Evolutionary conservation across 148 eudicot genomes (phyloP).

Genomic region (Camellia sinensis): DNA sequence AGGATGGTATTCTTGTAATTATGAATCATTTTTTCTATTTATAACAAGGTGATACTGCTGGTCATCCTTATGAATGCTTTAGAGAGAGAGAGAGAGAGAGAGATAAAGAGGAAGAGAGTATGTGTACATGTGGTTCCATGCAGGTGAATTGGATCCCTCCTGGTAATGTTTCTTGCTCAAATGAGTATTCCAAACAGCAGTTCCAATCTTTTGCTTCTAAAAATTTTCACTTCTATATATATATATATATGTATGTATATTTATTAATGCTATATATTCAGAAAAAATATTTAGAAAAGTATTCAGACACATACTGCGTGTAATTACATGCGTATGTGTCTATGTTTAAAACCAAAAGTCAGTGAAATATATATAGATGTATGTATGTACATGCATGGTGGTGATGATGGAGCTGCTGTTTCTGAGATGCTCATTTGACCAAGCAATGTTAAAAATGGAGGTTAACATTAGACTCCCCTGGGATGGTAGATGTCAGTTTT

Average conservation of each 20-base stretch:
- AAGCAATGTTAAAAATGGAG: conserved; percentile 19
- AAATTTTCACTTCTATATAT: not conserved
- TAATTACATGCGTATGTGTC: not conserved
- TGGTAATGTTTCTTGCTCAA: conserved; percentile 35
- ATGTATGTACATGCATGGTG: no score
- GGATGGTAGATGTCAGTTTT: not conserved
- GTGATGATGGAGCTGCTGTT: not conserved
- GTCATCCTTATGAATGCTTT: no score
- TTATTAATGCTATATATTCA: no score
- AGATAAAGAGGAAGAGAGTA: conserved; percentile 12
- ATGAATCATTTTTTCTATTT: no score
- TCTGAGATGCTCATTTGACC: conserved; percentile 35
- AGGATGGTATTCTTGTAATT: no score
- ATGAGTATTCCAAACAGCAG: conserved; percentile 27
- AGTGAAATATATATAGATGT: no score
- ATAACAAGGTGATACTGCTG: no score
- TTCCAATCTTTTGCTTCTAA: not conserved
- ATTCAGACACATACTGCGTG: no score
- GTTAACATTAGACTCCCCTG: not conserved
- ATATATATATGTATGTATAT: not conserved
- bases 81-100: not conserved
- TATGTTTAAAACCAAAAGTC: not conserved
- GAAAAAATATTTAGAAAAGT: no score
- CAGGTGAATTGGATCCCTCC: not conserved
- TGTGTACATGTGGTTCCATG: not conserved